phyloP scores from a whole-genome alignment of 306 rosid species.

The Sindora glabra region DNA sequence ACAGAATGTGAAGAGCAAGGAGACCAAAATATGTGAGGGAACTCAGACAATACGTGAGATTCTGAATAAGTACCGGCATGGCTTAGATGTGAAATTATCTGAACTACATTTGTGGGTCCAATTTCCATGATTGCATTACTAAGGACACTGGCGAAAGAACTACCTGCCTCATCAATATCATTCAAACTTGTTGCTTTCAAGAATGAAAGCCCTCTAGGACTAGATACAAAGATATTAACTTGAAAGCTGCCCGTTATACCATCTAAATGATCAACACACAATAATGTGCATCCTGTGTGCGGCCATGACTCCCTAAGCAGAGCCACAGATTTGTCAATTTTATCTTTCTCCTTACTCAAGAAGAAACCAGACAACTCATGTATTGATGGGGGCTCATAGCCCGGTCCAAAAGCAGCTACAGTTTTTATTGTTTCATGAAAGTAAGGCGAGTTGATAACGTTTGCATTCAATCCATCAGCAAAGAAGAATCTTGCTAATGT shows the following conservation, averaged over 20 bases:
- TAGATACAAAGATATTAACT: conserved; percentile 39
- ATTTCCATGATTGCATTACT: conserved; percentile 26
- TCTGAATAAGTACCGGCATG: conserved; percentile 21
- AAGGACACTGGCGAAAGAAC: conserved; percentile 25
- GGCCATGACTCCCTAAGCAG: conserved; percentile 48
- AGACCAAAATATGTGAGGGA: conserved; percentile 45
- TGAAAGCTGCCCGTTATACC: conserved; percentile 22
- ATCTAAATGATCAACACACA: conserved; percentile 31
- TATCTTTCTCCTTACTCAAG: conserved; percentile 44
- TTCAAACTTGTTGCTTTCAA: conserved; percentile 31
- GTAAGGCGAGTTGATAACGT: conserved; percentile 35
- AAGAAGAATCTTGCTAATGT: conserved; percentile 44
- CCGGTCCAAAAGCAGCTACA: conserved; percentile 40
- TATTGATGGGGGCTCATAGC: conserved; percentile 38
- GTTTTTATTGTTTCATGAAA: conserved; percentile 46
- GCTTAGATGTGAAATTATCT: conserved; percentile 41
- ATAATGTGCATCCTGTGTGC: conserved; percentile 44
- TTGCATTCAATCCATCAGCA: conserved; percentile 34
- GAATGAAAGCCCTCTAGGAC: conserved; percentile 47
- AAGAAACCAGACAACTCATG: conserved; percentile 35
- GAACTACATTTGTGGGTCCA: conserved; percentile 44
- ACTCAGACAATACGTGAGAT: conserved; percentile 29
- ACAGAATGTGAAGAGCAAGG: conserved; percentile 43
- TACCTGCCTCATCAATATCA: conserved; percentile 20
- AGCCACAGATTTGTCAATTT: conserved; percentile 38